Base-by-base conservation (phyloP, 1,284 basidiomycete species). In the Leccinum insigne region DNA sequence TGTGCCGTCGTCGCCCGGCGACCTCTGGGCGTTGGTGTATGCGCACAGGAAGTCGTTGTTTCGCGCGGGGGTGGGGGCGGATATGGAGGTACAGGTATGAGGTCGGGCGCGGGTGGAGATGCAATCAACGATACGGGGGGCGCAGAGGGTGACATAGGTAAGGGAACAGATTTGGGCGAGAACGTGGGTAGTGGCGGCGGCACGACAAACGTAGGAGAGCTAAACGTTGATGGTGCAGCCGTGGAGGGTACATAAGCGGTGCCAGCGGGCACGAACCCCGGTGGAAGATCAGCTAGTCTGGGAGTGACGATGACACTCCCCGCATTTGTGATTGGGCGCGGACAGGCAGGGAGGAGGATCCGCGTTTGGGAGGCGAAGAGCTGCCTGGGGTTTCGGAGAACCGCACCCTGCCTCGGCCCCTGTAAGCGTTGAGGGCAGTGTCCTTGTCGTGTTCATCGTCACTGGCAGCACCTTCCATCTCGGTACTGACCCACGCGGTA, bases 21-120 rank as follows among this genome's bases (percentile, higher is more conserved):
- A 32, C 32, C 32, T 32, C 32, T 32, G 32, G 32, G 32, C 32
- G 32, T 32, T 32, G 32, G 32, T 32, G 32, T 32, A 32, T 32
- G 32, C 32, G 32, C 32, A 0, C 32, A 32, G 32, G 32, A 32
- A 32, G 32, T 32, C 32, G 9, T 32, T 32, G 32, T 32, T 3
- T 79, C 77, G 44, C 71, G 72, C 21, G 73, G 68, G n/a, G 73
- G 74, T 21, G 73, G 69, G 13, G 78, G 77, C 49, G 76, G 75
- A 13, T 70, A 71, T 66, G 70, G 62, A 62, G 70, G 68, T 3
- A 56, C 49, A 8, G 61, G 65, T 29, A 67, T 58, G 35, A 35
- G 2, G 9, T 68, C 66, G 1, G 64, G 47, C 60, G 64, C 5
- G 18, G 65, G 67, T 1, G 72, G 64, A 21, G 47, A 4, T 49